These are phyloP conservation scores for Lagenidium sp. DNA, from an alignment of 352 stramenopile species.

Conservation along the genomic window DNA sequence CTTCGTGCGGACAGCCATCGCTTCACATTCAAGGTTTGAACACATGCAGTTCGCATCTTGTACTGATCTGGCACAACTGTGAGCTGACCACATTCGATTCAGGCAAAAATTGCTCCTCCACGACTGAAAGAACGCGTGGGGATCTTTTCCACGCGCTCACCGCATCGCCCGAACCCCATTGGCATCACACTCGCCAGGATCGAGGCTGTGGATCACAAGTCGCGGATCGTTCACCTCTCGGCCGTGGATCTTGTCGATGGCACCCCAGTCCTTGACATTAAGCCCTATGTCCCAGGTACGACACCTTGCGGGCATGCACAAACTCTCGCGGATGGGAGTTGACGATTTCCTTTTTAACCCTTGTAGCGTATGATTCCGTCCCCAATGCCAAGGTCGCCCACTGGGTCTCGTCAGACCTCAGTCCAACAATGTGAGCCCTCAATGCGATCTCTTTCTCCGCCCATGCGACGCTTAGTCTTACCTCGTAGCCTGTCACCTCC, in stretches of 20 bases:
- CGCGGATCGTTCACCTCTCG: constrained; percentile 63
- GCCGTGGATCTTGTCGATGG: constrained; percentile 93
- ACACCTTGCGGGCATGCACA: background rate
- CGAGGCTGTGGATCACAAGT: constrained; percentile 56
- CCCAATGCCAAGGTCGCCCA: constrained; percentile 2
- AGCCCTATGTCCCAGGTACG: constrained; percentile 92
- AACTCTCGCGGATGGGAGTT: too few relatives aligned
- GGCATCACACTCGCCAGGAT: constrained; percentile 89
- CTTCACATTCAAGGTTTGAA: constrained; percentile 47
- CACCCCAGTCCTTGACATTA: constrained; percentile 97
- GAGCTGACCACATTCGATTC: too few relatives aligned
- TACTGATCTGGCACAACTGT: too few relatives aligned
- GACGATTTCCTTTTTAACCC: too few relatives aligned
- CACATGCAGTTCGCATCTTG: too few relatives aligned
- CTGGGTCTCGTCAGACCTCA: constrained; percentile 15
- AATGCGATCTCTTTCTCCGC: too few relatives aligned
- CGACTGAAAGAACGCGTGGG: constrained; percentile 78
- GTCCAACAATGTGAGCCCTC: constrained; percentile 14
- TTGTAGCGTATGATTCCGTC: constrained; percentile 11
- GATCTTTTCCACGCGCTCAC: constrained; percentile 94
- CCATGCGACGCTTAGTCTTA: too few relatives aligned
- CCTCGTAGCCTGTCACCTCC: too few relatives aligned
- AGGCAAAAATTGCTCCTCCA: constrained; percentile 66
- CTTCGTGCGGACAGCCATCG: constrained; percentile 66
- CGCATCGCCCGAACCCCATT: constrained; percentile 96